Conservation (phyloP, 805 yeast species). For the Barnettozyma populi region DNA sequence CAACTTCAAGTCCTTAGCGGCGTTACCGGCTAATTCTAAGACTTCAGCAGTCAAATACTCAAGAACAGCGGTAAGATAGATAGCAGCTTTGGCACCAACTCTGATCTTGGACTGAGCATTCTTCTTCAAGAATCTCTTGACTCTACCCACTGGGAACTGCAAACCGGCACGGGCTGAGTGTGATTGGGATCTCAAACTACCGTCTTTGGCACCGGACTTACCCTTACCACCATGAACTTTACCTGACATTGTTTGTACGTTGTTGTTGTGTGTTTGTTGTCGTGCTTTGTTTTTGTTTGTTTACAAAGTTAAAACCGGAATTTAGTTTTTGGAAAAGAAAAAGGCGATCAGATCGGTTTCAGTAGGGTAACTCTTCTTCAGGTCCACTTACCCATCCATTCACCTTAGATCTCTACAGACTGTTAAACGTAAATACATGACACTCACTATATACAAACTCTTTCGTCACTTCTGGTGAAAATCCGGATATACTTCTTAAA, state of each 20-base stretch:
- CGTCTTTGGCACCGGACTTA: constrained; percentile 78
- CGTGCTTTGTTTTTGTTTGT: constrained; percentile 9
- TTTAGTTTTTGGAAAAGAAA: constrained; percentile 3
- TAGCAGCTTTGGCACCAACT: constrained; percentile 88
- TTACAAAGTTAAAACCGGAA: constrained; percentile 12
- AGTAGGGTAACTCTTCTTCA: neutral
- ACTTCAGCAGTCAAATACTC: constrained; percentile 97
- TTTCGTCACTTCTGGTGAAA: neutral
- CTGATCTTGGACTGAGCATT: constrained; percentile 81
- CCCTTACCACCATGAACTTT: constrained; percentile 97
- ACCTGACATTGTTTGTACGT: constrained; percentile 63
- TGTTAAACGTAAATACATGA: neutral
- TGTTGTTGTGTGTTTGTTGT: constrained; percentile 2
- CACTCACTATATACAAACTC: constrained; percentile 10
- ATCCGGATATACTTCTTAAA: constrained; percentile 12
- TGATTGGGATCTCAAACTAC: constrained; percentile 60
- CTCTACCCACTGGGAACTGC: constrained; percentile 98
- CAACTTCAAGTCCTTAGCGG: constrained; percentile 97
- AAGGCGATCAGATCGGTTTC: neutral
- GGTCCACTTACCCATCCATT: too few species aligned
- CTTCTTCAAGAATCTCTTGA: constrained; percentile 89
- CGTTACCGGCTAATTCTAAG: constrained; percentile 95
- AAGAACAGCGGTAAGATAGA: constrained; percentile 90
- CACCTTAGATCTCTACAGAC: too few species aligned
- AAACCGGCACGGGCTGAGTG: constrained; percentile 93